A percentile compares a stretch with the other conserved stretches of the same genome.
Evolutionary conservation across 495 filamentous ascomycete species (phyloP).

Genomic region (Penicillium longicatenatum): DNA sequence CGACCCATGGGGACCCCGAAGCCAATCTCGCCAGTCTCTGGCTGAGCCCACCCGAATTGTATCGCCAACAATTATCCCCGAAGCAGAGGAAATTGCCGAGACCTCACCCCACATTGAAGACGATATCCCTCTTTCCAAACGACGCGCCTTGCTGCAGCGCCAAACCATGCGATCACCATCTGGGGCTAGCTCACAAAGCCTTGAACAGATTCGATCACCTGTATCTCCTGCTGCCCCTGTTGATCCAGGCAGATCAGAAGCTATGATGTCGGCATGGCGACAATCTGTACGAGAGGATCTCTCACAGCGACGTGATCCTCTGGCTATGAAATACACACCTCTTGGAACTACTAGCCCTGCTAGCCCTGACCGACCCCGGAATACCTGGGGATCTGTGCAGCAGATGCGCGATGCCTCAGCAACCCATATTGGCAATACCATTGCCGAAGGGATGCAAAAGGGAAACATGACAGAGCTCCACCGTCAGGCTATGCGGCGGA

Average conservation of each 20-base stretch:
- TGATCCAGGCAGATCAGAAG: constrained; percentile 52
- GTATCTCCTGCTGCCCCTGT: constrained; percentile 13
- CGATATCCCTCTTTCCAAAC: constrained; percentile 73
- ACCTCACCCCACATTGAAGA: constrained; percentile 45
- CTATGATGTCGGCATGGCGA: constrained; percentile 74
- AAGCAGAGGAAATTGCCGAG: constrained; percentile 31
- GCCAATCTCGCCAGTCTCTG: constrained; percentile 32
- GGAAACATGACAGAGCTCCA: constrained; percentile 77
- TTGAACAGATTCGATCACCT: constrained; percentile 21
- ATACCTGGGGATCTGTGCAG: constrained; percentile 29
- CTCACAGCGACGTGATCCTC: constrained; percentile 41
- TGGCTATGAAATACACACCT: constrained; percentile 20
- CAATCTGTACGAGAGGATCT: constrained; percentile 68
- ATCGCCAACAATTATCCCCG: constrained; percentile 22
- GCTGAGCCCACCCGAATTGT: constrained; percentile 19
- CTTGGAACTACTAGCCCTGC: constrained; percentile 12
- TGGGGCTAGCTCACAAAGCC: constrained; percentile 14
- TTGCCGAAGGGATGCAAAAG: constrained; percentile 76
- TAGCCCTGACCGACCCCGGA: constrained; percentile 24
- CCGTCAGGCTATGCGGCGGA: constrained; percentile 75
- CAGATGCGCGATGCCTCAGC: constrained; percentile 34
- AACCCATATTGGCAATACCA: constrained; percentile 48
- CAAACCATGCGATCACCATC: constrained; percentile 27
- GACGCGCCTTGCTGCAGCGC: constrained; percentile 54
- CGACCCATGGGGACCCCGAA: constrained; percentile 36